phyloP scores from a whole-genome alignment of 495 filamentous ascomycete genomes.

The Aspergillus biplanus region DNA sequence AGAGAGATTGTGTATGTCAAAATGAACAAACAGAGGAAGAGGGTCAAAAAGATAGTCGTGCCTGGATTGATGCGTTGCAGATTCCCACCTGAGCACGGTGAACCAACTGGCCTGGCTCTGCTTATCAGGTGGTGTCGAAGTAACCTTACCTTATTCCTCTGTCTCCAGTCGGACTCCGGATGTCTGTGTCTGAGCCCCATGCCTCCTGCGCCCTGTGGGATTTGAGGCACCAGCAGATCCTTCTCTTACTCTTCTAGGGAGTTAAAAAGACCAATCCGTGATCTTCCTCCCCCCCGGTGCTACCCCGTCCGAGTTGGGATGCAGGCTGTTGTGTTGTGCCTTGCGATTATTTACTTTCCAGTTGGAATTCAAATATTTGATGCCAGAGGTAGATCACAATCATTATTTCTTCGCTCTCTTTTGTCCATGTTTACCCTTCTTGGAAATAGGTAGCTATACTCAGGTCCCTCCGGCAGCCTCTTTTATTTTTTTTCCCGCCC shows the following conservation, averaged over 20 bases:
- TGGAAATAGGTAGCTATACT: background rate
- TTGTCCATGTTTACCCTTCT: background rate
- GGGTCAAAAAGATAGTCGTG: background rate
- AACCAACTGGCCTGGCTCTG: background rate
- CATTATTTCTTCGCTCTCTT: background rate
- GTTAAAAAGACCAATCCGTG: background rate
- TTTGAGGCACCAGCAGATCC: background rate
- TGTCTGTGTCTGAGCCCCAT: too few species aligned
- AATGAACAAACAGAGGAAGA: too few species aligned
- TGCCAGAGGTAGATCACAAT: background rate
- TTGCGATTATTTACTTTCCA: background rate
- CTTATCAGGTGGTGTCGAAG: background rate
- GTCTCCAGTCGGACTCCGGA: too few species aligned
- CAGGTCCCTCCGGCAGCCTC: background rate
- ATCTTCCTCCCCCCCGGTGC: background rate
- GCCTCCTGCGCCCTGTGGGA: too few species aligned
- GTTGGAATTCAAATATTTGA: background rate
- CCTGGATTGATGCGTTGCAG: background rate
- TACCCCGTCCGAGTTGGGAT: background rate
- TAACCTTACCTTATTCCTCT: background rate
- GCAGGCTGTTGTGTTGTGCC: background rate
- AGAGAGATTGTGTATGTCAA: too few species aligned
- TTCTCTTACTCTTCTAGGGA: constrained; percentile 10
- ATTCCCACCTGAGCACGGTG: background rate
- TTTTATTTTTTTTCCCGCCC: background rate